phyloP scores from a whole-genome alignment of 2,329 filamentous ascomycete genomes.

The Colletotrichum caudatum region DNA sequence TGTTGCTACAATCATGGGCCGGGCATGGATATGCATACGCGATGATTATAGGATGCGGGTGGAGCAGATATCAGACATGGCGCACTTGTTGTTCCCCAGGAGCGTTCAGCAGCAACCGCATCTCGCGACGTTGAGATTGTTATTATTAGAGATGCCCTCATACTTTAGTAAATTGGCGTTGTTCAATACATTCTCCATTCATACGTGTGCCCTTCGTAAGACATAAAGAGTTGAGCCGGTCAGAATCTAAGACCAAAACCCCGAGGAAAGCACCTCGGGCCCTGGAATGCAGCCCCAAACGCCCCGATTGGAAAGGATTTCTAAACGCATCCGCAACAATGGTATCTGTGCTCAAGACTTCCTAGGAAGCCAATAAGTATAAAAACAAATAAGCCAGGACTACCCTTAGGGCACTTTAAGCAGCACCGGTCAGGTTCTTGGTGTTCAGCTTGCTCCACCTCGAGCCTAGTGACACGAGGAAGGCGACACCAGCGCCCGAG shows the following conservation, averaged over 20 bases:
- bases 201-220: conserved; percentile 11
- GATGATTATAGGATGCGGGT: not conserved
- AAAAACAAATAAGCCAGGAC: not conserved
- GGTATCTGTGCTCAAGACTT: conserved; percentile 19
- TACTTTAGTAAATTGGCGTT: not conserved
- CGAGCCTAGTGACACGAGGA: conserved; percentile 50
- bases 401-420: not conserved
- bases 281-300: conserved; percentile 15
- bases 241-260: no score
- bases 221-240: conserved; percentile 17
- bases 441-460: conserved; percentile 50
- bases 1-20: not conserved
- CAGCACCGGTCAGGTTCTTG: conserved; percentile 30
- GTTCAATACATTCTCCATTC: not conserved
- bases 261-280: not conserved
- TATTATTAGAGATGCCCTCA: no score
- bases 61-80: not conserved
- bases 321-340: not conserved
- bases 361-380: conserved; percentile 6
- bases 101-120: not conserved
- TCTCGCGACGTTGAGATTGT: not conserved
- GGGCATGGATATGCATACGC: not conserved
- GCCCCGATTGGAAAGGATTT: not conserved
- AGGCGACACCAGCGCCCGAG: conserved; percentile 58
- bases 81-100: not conserved